Conservation (phyloP, 1,284 basidiomycete genomes). For the Coriolopsis trogii region DNA sequence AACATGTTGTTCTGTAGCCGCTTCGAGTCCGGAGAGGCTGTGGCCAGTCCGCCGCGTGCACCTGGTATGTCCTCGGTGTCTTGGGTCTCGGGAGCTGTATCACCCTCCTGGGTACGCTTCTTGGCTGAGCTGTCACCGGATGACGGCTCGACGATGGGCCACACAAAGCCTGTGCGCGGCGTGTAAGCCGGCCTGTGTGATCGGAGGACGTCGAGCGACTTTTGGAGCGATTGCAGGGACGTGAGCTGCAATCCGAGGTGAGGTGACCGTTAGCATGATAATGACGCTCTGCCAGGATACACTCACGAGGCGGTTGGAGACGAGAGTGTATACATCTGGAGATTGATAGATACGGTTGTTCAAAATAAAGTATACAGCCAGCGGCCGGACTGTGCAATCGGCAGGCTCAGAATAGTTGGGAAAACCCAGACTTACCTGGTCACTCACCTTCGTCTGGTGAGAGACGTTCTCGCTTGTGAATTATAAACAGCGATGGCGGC, state of each 20-base stretch:
- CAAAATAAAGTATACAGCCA: slow-evolving; percentile 84
- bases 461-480: slow-evolving; percentile 82
- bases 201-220: slow-evolving; percentile 70
- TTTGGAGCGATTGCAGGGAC: slow-evolving; percentile 71
- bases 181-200: slow-evolving; percentile 75
- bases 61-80: slow-evolving; percentile 23
- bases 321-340: slow-evolving; percentile 78
- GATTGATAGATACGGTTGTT: slow-evolving; percentile 87
- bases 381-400: slow-evolving; percentile 56
- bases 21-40: slow-evolving; percentile 14
- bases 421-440: slow-evolving; percentile 14
- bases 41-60: slow-evolving; percentile 13
- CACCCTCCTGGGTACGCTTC: slow-evolving; percentile 42
- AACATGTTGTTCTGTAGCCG: slow-evolving; percentile 69
- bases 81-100: slow-evolving; percentile 31
- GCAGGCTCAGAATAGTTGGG: slow-evolving; percentile 9
- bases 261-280: not conserved
- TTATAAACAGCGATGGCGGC: slow-evolving; percentile 80
- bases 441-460: slow-evolving; percentile 79
- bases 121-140: slow-evolving; percentile 45
- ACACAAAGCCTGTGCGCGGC: slow-evolving; percentile 77
- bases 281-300: not conserved
- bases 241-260: slow-evolving; percentile 53
- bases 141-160: slow-evolving; percentile 70
- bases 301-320: slow-evolving; percentile 80